Base-by-base conservation (phyloP, 2,329 filamentous ascomycete genomes). In the Alternaria tenuissima region DNA sequence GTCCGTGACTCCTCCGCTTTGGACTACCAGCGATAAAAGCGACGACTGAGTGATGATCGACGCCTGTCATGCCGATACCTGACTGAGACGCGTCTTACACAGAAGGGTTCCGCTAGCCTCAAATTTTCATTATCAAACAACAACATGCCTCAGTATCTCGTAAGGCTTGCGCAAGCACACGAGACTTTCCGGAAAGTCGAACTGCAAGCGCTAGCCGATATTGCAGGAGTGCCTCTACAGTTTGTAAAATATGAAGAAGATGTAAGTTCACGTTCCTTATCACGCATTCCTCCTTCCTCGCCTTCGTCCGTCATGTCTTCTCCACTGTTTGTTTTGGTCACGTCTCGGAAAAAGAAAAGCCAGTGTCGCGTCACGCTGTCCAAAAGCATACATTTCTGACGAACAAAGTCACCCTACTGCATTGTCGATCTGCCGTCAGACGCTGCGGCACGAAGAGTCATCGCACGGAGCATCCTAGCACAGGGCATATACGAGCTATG, bases 171-270 rank as follows among this genome's bases (percentile, higher is more conserved):
- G 44, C 95, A 98, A 79, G 84, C 87, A 59, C 94, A 98, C 78
- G 93, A 97, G 81, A 90, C 88, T n/a, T 99, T 99, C 76, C 90
- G 94, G 39, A 84, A 88, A 57, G 88, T 94, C 3, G 95, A 99
- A 79, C 86, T 97, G 14, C 83, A 94, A 72, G 89, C 95, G 24
- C 83, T 99, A 20, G 93, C 93, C 4, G 81, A 87, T 9, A 76
- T 94, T 5, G 86, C 89, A 57, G 84, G 84, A 9, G 82, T 95
- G 36, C 79, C 89, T 24, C 75, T 97, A 53, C 85, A 91, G 67
- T 85, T 97, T 61, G 69, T 94, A n/a, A 86, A 84, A 7, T 97
- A 98, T 77, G 86, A 85, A 62, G 81, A 89, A 63, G 85, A 89
- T 78, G 93, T 96, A 86, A 77, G 89, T 80, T 7, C 9, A 42